Evolutionary conservation across 164 flowering plant species (phyloP).

Genomic region (Amborella trichopoda): DNA sequence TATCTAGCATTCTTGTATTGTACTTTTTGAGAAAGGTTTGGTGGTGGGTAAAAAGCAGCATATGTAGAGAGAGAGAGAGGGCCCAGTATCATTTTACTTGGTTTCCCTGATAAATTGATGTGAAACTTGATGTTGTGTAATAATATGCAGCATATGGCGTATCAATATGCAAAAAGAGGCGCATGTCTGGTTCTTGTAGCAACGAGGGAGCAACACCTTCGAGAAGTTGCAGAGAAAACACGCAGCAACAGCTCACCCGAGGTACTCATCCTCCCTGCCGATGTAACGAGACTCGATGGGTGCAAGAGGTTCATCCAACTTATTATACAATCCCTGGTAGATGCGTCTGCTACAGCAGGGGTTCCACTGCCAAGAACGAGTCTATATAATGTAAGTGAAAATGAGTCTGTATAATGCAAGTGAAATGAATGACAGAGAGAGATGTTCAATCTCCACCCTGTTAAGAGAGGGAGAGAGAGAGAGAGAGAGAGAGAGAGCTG

Average conservation of each 20-base stretch:
- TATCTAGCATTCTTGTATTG: not conserved
- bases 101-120: too few species aligned
- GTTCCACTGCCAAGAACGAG: constrained; percentile 24
- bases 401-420: not conserved
- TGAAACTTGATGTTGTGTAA: not conserved
- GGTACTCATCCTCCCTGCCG: constrained; percentile 27
- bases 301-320: constrained; percentile 33
- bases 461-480: too few species aligned
- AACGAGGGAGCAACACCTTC: constrained; percentile 35
- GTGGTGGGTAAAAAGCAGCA: too few species aligned
- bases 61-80: not conserved
- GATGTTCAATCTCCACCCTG: not conserved
- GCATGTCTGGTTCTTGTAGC: constrained; percentile 44
- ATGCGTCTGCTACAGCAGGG: constrained; percentile 30
- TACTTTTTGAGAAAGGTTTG: not conserved
- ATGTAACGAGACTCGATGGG: constrained; percentile 37
- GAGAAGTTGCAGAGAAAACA: constrained; percentile 30
- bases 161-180: constrained; percentile 51
- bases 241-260: constrained; percentile 36
- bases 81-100: not conserved
- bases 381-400: constrained; percentile 28
- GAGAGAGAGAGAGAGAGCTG: not conserved
- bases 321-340: constrained; percentile 34
- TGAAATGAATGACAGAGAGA: not conserved
- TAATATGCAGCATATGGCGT: constrained; percentile 32